Base-by-base conservation (phyloP, 1,284 basidiomycete genomes). In the Exobasidium rhododendri region DNA sequence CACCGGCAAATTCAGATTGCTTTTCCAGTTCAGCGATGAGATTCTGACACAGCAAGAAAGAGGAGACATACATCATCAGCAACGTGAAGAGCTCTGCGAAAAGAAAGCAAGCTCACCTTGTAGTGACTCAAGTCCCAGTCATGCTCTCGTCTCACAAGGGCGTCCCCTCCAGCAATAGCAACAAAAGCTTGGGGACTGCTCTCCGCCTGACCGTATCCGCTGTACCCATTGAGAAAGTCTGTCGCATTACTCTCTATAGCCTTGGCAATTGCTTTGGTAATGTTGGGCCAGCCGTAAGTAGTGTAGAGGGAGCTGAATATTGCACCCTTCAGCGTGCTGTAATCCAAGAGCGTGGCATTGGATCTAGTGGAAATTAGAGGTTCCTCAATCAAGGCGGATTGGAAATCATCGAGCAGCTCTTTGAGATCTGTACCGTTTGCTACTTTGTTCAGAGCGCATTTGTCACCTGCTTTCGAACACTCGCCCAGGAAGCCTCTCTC, bases 271-370 rank as follows among this genome's bases (percentile, higher is more conserved):
- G 59, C 62, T 17, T 60, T 60, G 24, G 69, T 62, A 29, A 70
- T 59, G 31, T 62, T 54, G 7, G 60, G 62, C 68, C 69, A 70
- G 11, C 59, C 60, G 3, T 60, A 52, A 29, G 70, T 65, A 45
- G 66, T 62, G 59, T 72, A 70, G 24, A 72, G 54, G 0, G 62
- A 50, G 6, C 28, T 24, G 43, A 70, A 70, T 49, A 66, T 54
- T 17, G 58, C 53, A 14, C 61, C 63, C 45, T 67, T 51, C n/a
- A 72, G 56, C 53, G 56, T 58, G 58, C 53, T 58, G 58, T 62
- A 70, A 4, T 68, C 69, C 49, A 70, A 63, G 5, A 72, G 35
- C 7, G 35, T 40, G 17, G 17, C 35, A 40, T 40, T 40, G 17
- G 35, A 10, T 17, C 59, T 59, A 66, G 66, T 13, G 67, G 70